Conservation (phyloP, 1,284 basidiomycete species). For the Pascua sp. region DNA sequence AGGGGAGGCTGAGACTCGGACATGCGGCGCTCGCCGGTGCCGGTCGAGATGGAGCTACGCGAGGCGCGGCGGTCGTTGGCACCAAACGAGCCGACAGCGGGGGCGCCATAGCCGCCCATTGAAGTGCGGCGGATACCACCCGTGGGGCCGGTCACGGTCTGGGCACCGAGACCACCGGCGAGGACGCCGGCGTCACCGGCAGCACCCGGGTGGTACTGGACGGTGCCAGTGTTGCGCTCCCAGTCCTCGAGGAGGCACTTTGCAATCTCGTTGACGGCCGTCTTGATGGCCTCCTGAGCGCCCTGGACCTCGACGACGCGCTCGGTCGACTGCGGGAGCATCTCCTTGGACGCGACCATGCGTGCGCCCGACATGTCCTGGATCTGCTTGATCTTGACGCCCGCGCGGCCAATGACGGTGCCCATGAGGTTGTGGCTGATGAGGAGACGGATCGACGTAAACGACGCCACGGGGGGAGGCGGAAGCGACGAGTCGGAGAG, state of each 20-base stretch:
- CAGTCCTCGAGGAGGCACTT: constrained; percentile 95
- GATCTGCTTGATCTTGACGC: constrained; percentile 99
- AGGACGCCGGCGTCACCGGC: constrained; percentile 64
- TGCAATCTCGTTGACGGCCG: constrained; percentile 89
- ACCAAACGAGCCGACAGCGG: constrained; percentile 15
- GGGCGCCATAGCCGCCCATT: constrained; percentile 31
- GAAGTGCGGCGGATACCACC: constrained; percentile 50
- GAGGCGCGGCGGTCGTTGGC: constrained; percentile 22
- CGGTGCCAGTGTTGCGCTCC: constrained; percentile 88
- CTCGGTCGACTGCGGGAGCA: constrained; percentile 98
- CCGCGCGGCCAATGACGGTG: constrained; percentile 93
- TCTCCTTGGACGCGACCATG: constrained; percentile 97
- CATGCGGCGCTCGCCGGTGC: constrained; percentile 36
- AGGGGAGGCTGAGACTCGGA: constrained; percentile 55
- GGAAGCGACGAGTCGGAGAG: constrained; percentile 64
- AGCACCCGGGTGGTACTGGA: constrained; percentile 89
- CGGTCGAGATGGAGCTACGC: constrained; percentile 27
- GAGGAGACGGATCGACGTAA: constrained; percentile 89
- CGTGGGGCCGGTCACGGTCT: constrained; percentile 49
- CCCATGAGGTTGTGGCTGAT: constrained; percentile 99
- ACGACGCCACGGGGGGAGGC: constrained; percentile 62
- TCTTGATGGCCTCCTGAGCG: constrained; percentile 81
- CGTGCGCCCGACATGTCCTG: constrained; percentile 95
- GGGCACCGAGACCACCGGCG: constrained; percentile 51
- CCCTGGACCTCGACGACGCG: constrained; percentile 96